Percentiles rank a stretch among this genome's conserved stretches.
phyloP scores from a whole-genome alignment of 2,329 filamentous ascomycete genomes.

The Paramyrothecium sp. region DNA sequence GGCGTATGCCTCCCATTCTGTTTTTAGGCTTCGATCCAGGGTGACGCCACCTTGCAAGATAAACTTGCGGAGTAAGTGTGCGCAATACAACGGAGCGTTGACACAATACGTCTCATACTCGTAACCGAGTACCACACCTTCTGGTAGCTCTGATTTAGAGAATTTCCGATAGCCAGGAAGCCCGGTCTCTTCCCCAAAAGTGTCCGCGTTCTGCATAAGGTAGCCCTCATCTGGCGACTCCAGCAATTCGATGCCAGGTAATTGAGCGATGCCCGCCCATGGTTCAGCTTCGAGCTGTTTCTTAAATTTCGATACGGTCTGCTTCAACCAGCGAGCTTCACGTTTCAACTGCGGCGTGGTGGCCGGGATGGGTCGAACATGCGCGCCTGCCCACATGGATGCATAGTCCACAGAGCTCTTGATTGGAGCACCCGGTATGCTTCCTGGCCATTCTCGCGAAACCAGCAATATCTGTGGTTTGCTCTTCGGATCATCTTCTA shows the following conservation, averaged over 20 bases:
- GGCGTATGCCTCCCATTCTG: conserved; percentile 29
- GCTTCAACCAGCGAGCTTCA: conserved; percentile 29
- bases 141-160: conserved; percentile 33
- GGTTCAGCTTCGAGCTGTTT: conserved; percentile 19
- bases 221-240: conserved; percentile 43
- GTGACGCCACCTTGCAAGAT: conserved; percentile 27
- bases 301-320: conserved; percentile 21
- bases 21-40: conserved; percentile 20
- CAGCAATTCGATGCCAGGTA: conserved; percentile 51
- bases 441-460: conserved; percentile 32
- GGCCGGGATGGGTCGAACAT: conserved; percentile 50
- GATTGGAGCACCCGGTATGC: conserved; percentile 26
- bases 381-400: conserved; percentile 57
- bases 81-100: conserved; percentile 53
- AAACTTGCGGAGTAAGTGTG: conserved; percentile 27
- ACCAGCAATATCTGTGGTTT: conserved; percentile 20
- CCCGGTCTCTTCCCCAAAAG: conserved; percentile 25
- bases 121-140: conserved; percentile 42
- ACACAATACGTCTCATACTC: conserved; percentile 55
- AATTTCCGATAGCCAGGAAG: conserved; percentile 26
- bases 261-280: conserved; percentile 44
- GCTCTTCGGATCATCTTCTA: neutral
- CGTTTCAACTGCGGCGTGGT: conserved; percentile 27
- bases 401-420: conserved; percentile 42
- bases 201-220: conserved; percentile 19